Evolutionary conservation across 345 rosid genomes (phyloP), one percentile per base, ranked within the genome.

Genomic region (Sonneratia alba): DNA sequence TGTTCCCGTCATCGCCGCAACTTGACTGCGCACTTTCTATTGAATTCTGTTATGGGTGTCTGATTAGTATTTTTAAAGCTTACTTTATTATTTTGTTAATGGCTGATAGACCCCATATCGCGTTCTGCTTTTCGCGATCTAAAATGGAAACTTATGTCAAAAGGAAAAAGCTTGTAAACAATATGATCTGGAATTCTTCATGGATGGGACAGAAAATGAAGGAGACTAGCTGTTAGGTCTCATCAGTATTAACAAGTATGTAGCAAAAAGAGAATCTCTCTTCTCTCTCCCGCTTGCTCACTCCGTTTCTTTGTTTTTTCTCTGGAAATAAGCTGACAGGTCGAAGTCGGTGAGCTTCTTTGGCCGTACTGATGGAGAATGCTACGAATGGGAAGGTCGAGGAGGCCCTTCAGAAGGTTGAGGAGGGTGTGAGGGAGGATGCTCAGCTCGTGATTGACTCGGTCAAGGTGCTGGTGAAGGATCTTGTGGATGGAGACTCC

Each of bases 371-470:
- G 66, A 75, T 75, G 78, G 78, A 67, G 71, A 74, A 56, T 40
- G 66, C 73, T 45, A 32, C 71, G 37, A 75, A 75, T 56, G 78
- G 78, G 34, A 67, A 56, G 57, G n/a, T 53, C 37, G 64, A 70
- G 67, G 78, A 42, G 27, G 11, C 34, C 16, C 38, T 37, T 36
- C 53, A 57, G 56, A 53, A 55, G 34, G 67, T 73, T 48, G 77
- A 74, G 59, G 67, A n/a, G 34, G 70, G 34, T 0, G 61, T 24
- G 24, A 55, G 71, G 73, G 77, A 68, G 47, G 47, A 71, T 34
- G 67, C 59, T 43, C 47, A 66, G 10, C 19, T 34, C 16, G 69
- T 73, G 34, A 68, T 12, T 70, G 80, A 72, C n/a, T 57, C 71
- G 45, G 74, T 53, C 19, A 78, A 37, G 72, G 81, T 66, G 65